Evolutionary conservation across 148 eudicot genomes (phyloP).

Genomic region (Rhododendron kiyosumense): DNA sequence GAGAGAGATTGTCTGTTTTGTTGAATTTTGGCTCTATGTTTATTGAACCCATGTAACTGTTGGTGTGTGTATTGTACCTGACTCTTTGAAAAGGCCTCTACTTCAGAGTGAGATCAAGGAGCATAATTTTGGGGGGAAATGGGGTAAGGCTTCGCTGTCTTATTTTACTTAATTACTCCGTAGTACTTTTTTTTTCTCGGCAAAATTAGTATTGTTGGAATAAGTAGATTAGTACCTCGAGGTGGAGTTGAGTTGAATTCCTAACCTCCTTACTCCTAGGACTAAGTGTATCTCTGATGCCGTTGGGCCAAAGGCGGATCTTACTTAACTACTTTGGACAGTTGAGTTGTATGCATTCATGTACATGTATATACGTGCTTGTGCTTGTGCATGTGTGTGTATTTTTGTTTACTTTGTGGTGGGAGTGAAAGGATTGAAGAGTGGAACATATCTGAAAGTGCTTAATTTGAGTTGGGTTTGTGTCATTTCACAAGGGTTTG

Average conservation of each 20-base stretch:
- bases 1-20: conserved; percentile 1
- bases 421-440: not conserved
- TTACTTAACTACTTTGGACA: not conserved
- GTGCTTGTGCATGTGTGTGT: too few species aligned
- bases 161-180: too few species aligned
- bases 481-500: not conserved
- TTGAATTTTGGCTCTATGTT: not conserved
- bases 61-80: not conserved
- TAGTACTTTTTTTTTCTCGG: too few species aligned
- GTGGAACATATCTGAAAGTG: too few species aligned
- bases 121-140: not conserved
- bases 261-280: too few species aligned
- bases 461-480: too few species aligned
- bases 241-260: too few species aligned
- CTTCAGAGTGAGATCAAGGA: not conserved
- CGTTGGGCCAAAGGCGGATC: too few species aligned
- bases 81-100: not conserved
- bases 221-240: not conserved
- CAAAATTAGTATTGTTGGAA: too few species aligned
- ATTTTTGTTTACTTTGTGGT: not conserved
- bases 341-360: not conserved
- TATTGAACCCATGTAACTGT: conserved; percentile 8
- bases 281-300: too few species aligned
- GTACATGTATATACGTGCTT: not conserved
- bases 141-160: not conserved